Conservation (phyloP, 176 grass and related monocot species). For the Oryza officinalis region DNA sequence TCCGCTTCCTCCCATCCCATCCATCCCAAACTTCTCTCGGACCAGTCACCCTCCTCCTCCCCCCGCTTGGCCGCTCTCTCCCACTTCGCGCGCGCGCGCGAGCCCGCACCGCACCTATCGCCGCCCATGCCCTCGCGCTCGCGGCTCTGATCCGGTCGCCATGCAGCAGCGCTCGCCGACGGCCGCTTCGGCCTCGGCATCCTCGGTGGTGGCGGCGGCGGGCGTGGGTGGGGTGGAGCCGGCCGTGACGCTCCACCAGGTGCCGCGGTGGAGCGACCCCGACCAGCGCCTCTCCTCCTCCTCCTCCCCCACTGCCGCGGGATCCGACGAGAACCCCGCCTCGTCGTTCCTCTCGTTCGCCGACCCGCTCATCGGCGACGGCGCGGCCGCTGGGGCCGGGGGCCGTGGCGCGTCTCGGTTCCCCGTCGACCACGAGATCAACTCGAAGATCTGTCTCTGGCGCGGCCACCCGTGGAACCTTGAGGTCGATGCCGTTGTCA, state of each 20-base stretch:
- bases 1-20: constrained; percentile 10
- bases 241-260: constrained; percentile 74
- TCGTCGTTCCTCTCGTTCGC: constrained; percentile 54
- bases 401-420: constrained; percentile 58
- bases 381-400: constrained; percentile 40
- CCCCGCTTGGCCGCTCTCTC: neutral
- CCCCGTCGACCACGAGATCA: constrained; percentile 78
- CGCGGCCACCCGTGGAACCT: constrained; percentile 85
- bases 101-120: neutral
- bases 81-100: constrained; percentile 40
- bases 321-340: constrained; percentile 35
- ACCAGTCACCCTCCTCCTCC: constrained; percentile 4
- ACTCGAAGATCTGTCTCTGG: constrained; percentile 92
- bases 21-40: neutral
- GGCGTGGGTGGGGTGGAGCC: constrained; percentile 59
- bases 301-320: neutral
- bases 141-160: constrained; percentile 25
- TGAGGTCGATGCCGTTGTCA: constrained; percentile 98
- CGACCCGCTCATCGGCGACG: constrained; percentile 57
- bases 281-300: constrained; percentile 52
- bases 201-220: constrained; percentile 16
- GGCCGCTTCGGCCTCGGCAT: constrained; percentile 1
- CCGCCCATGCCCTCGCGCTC: neutral
- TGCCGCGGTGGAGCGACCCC: constrained; percentile 94
- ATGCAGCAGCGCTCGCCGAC: constrained; percentile 48